Evolutionary conservation across 1,139 yeast species (phyloP).

Genomic region (Blastobotrys niveus): DNA sequence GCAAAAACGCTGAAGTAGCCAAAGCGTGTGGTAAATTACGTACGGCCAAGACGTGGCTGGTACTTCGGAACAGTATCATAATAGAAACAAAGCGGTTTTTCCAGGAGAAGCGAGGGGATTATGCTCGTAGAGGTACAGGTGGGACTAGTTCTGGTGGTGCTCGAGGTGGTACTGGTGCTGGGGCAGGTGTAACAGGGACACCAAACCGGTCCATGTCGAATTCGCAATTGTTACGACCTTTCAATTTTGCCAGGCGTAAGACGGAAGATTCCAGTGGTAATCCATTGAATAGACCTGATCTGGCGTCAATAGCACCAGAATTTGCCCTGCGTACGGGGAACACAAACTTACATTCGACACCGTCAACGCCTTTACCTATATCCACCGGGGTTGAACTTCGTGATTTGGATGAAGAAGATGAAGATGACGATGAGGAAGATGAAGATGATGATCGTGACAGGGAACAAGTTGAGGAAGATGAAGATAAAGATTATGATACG

Average conservation of each 20-base stretch:
- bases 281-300: no score
- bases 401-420: not conserved
- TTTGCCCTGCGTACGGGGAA: not conserved
- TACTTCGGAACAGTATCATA: constrained; percentile 51
- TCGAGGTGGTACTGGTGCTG: not conserved
- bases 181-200: constrained; percentile 19
- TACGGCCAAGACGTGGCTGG: constrained; percentile 66
- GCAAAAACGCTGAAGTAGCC: constrained; percentile 56
- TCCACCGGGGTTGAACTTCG: constrained; percentile 7
- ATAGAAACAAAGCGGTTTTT: constrained; percentile 36
- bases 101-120: no score
- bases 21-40: constrained; percentile 47
- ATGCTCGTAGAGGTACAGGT: not conserved
- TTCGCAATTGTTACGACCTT: not conserved
- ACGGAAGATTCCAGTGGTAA: no score
- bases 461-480: not conserved
- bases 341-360: no score
- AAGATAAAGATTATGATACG: not conserved
- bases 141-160: not conserved
- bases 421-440: constrained; percentile 6
- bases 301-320: no score
- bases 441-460: not conserved
- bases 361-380: constrained; percentile 10
- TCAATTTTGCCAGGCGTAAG: no score
- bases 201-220: constrained; percentile 3